Conservation (phyloP, 139 green algal species). For the Coelastrella sp. region DNA sequence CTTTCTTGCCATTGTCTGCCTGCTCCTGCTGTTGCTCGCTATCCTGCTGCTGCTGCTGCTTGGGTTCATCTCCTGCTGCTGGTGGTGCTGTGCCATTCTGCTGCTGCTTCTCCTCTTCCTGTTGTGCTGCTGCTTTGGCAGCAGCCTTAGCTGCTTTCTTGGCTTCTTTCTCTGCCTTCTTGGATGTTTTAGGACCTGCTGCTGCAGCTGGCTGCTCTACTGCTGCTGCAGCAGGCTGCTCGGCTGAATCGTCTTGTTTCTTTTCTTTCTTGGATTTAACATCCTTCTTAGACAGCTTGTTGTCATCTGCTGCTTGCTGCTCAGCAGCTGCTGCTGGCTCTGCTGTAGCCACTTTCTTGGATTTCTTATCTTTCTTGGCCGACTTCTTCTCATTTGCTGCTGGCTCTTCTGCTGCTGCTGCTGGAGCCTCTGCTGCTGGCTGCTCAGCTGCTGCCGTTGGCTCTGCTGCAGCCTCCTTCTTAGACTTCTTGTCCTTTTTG, state of each 20-base stretch:
- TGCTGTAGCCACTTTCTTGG: not conserved
- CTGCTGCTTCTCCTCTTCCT: conserved; percentile 28
- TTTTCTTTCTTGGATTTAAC: conserved; percentile 19
- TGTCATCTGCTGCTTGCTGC: not conserved
- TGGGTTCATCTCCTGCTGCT: conserved; percentile 5
- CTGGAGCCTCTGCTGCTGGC: conserved; percentile 18
- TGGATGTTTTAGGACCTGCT: not conserved
- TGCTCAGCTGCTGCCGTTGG: not conserved
- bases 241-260: not conserved
- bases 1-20: not conserved
- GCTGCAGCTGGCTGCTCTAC: not conserved
- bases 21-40: conserved; percentile 21
- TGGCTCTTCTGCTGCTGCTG: not conserved
- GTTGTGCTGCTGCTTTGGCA: conserved; percentile 3
- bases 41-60: conserved; percentile 20
- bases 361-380: not conserved
- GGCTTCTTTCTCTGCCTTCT: conserved; percentile 19
- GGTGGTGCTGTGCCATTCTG: not conserved
- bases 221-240: conserved; percentile 2
- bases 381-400: not conserved
- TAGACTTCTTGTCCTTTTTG: not conserved
- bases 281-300: not conserved
- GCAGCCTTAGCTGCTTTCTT: conserved; percentile 31
- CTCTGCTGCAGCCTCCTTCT: not conserved
- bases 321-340: not conserved